Conservation (phyloP, 371 early-diverging fungal genomes). For the Modicella reniformis region DNA sequence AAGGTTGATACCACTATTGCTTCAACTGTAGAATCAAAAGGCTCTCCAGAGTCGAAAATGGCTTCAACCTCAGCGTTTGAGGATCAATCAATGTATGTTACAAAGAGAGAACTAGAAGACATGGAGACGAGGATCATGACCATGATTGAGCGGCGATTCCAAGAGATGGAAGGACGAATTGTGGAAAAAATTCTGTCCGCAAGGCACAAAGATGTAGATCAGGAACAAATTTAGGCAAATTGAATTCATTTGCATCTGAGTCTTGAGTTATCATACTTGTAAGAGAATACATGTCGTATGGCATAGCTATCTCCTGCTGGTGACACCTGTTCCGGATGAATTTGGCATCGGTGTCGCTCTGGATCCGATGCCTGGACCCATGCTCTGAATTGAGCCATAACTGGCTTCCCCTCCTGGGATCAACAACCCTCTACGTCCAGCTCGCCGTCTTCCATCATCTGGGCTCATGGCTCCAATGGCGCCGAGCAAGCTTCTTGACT, state of each 20-base stretch:
- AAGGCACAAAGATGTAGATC: background rate
- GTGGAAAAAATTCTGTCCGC: conserved; percentile 23
- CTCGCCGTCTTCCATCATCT: conserved; percentile 36
- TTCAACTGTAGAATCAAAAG: background rate
- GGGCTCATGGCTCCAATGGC: conserved; percentile 36
- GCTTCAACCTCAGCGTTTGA: background rate
- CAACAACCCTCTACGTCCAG: conserved; percentile 37
- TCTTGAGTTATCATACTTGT: too few species aligned
- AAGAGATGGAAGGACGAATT: conserved; percentile 38
- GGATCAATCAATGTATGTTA: conserved; percentile 11
- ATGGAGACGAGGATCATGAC: conserved; percentile 42
- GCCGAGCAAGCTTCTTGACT: conserved; percentile 35
- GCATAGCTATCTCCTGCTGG: background rate
- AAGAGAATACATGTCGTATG: too few species aligned
- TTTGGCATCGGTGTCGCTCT: conserved; percentile 2
- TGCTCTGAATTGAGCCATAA: conserved; percentile 37
- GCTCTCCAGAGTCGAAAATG: background rate
- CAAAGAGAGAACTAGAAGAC: conserved; percentile 27
- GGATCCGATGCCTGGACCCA: conserved; percentile 16
- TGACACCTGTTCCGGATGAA: background rate
- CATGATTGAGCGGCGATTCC: conserved; percentile 25
- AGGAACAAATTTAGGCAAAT: background rate
- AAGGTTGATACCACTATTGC: background rate
- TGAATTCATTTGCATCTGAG: background rate
- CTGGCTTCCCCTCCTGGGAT: conserved; percentile 40